phyloP scores from a whole-genome alignment of 176 grass and related monocot genomes.

The Alloteropsis semialata region DNA sequence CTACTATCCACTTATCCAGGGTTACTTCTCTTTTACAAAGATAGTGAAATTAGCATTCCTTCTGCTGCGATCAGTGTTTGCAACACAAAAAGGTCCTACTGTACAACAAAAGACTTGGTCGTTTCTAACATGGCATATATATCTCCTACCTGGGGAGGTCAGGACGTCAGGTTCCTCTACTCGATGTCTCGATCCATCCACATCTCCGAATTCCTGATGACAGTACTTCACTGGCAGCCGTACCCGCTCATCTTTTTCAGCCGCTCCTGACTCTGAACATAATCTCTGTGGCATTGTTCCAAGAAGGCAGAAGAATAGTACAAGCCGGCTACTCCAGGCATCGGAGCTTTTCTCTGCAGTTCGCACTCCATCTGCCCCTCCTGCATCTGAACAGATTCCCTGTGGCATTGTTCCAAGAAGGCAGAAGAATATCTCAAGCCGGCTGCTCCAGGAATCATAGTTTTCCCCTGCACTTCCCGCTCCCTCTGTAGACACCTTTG shows the following conservation, averaged over 20 bases:
- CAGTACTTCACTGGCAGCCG: background rate
- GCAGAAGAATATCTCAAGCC: too few relatives aligned
- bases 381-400: too few relatives aligned
- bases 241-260: background rate
- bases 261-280: background rate
- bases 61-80: too few relatives aligned
- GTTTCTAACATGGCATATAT: background rate
- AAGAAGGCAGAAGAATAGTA: conserved; percentile 3
- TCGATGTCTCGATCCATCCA: background rate
- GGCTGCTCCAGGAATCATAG: background rate
- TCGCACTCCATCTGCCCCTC: too few relatives aligned
- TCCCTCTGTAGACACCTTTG: too few relatives aligned
- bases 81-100: conserved; percentile 6
- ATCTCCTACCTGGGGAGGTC: background rate
- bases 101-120: too few relatives aligned
- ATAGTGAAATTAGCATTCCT: background rate
- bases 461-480: background rate
- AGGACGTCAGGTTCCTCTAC: background rate
- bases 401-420: too few relatives aligned
- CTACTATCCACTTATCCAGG: too few relatives aligned
- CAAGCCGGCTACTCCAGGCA: too few relatives aligned
- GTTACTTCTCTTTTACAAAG: too few relatives aligned
- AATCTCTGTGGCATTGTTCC: background rate
- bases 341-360: too few relatives aligned
- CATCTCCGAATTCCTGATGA: background rate